These are phyloP conservation scores for Suillus subluteus DNA, from an alignment of 768 basidiomycete genomes.

Conservation along the genomic window DNA sequence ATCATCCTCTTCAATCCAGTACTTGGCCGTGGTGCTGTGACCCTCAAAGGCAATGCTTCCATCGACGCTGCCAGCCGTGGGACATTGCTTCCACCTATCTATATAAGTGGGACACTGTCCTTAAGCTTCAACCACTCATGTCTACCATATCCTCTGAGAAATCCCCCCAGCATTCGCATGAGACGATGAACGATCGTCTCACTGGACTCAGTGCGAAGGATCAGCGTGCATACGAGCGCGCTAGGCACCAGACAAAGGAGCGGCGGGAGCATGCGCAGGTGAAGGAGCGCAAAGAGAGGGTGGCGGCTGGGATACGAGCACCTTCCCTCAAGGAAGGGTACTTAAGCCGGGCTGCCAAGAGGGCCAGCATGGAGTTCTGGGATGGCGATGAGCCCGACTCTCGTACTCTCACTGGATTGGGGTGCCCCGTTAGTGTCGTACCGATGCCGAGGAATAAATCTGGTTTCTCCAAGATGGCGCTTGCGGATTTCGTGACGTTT, in stretches of 20 bases:
- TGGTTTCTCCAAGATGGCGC: conserved; percentile 25
- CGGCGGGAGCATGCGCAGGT: conserved; percentile 34
- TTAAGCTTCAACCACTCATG: conserved; percentile 22
- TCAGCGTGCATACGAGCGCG: conserved; percentile 36
- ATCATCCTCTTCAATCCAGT: neutral
- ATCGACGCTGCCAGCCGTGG: conserved; percentile 17
- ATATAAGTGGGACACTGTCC: conserved; percentile 32
- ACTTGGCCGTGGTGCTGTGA: neutral
- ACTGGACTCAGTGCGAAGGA: conserved; percentile 29
- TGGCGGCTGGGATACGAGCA: conserved; percentile 15
- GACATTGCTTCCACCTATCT: conserved; percentile 17
- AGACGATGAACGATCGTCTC: conserved; percentile 19
- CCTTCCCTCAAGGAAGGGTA: conserved; percentile 24
- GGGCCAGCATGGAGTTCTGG: conserved; percentile 33
- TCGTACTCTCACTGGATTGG: neutral
- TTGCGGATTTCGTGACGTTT: conserved; percentile 31
- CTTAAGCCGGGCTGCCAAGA: conserved; percentile 25
- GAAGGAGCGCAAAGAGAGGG: conserved; percentile 37
- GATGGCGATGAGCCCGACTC: conserved; percentile 26
- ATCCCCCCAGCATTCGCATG: conserved; percentile 25
- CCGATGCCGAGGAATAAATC: conserved; percentile 10
- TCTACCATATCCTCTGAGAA: conserved; percentile 31
- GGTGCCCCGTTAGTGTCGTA: neutral
- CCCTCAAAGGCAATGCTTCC: conserved; percentile 1
- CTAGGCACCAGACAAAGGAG: conserved; percentile 36